These are phyloP conservation scores for Penicillium cataractarum DNA, from an alignment of 495 filamentous ascomycete species.

Conservation along the genomic window DNA sequence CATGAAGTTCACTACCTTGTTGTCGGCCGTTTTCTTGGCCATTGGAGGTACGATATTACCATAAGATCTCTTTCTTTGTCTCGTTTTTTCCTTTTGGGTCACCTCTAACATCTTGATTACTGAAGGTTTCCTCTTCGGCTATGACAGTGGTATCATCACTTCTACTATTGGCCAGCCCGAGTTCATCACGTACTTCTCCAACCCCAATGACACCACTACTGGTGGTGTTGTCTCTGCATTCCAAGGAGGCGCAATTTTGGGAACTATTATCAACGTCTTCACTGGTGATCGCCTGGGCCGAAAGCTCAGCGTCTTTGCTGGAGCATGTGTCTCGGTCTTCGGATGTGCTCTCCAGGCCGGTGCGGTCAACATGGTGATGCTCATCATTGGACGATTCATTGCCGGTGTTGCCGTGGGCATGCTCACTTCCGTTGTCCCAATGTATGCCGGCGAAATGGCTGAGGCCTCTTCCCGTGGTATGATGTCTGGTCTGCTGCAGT, in stretches of 20 bases:
- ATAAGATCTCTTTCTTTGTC: no score
- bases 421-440: constrained; percentile 48
- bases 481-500: constrained; percentile 31
- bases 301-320: constrained; percentile 46
- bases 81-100: neutral
- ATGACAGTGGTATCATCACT: constrained; percentile 45
- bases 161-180: constrained; percentile 44
- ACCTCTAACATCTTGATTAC: neutral
- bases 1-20: constrained; percentile 24
- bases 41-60: constrained; percentile 34
- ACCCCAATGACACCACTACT: constrained; percentile 39
- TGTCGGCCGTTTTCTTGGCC: constrained; percentile 32
- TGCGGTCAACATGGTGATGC: constrained; percentile 50
- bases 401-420: constrained; percentile 52
- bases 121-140: constrained; percentile 38
- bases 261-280: constrained; percentile 47
- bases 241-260: constrained; percentile 47
- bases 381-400: constrained; percentile 51
- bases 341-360: constrained; percentile 51
- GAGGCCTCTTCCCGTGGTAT: constrained; percentile 28
- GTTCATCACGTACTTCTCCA: constrained; percentile 46
- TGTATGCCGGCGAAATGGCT: constrained; percentile 38
- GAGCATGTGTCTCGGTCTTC: constrained; percentile 44
- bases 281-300: constrained; percentile 48
- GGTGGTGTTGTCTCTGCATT: constrained; percentile 55